Evolutionary conservation across 805 yeast species (phyloP).

Genomic region (Ogataea zsoltii): DNA sequence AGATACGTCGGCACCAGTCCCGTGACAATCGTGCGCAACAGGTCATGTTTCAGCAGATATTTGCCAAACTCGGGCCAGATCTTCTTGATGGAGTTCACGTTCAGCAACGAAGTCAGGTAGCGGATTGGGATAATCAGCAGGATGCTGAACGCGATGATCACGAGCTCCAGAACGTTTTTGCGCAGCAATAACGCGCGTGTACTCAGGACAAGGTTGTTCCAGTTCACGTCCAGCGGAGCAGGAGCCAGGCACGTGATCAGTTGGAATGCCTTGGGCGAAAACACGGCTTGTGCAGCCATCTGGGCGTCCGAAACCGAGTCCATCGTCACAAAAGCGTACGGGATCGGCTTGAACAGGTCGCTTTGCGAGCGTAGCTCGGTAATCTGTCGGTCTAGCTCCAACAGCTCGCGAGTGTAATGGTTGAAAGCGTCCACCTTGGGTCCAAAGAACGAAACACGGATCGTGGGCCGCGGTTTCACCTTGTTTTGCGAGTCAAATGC

Average conservation of each 20-base stretch:
- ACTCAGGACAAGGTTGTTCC: slow-evolving; percentile 59
- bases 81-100: slow-evolving; percentile 54
- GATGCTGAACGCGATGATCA: slow-evolving; percentile 50
- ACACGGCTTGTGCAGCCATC: slow-evolving; percentile 93
- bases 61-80: slow-evolving; percentile 62
- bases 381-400: slow-evolving; percentile 42
- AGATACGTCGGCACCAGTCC: slow-evolving; percentile 64
- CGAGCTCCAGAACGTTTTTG: slow-evolving; percentile 32
- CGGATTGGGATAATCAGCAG: slow-evolving; percentile 56
- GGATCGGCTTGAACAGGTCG: slow-evolving; percentile 40
- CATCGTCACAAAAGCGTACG: slow-evolving; percentile 81
- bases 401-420: slow-evolving; percentile 36
- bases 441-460: slow-evolving; percentile 26
- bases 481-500: slow-evolving; percentile 18
- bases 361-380: slow-evolving; percentile 30
- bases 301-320: slow-evolving; percentile 93
- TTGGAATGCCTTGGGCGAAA: slow-evolving; percentile 86
- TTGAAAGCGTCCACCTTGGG: slow-evolving; percentile 36
- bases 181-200: slow-evolving; percentile 38
- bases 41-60: slow-evolving; percentile 49
- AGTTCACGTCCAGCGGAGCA: slow-evolving; percentile 91
- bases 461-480: slow-evolving; percentile 25
- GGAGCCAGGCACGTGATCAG: slow-evolving; percentile 88
- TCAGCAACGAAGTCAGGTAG: slow-evolving; percentile 56
- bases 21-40: slow-evolving; percentile 55